Evolutionary conservation across 2,329 filamentous ascomycete genomes (phyloP), one percentile per base, ranked within the genome.

Genomic region (Gyromitra esculenta): DNA sequence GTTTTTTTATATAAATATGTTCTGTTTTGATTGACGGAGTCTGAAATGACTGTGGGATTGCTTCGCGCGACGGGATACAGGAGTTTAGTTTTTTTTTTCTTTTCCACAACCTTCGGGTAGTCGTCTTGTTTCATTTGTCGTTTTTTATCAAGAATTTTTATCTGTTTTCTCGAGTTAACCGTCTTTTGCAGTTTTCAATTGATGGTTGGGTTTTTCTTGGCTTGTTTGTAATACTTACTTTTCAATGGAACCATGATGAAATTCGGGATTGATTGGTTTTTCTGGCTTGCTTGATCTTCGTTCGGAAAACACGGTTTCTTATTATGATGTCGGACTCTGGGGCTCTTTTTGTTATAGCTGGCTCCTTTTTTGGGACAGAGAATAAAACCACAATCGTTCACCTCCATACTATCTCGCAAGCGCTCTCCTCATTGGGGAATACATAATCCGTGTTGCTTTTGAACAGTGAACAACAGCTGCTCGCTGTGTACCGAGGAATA

Each of bases 11-110:
- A 74, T 75, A 69, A 45, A 77, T 75, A 69, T 69, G 37, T 48
- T 59, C 43, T 56, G 37, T 70, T 31, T 59, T 41, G 60, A 21
- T 73, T 73, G 60, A 62, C 18, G 64, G 66, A 65, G 72, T 79
- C 57, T 79, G 67, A 67, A 43, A 41, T 35, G 60, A 43, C 60
- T 76, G 73, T 45, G 69, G 72, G 65, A 77, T 71, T 70, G 71
- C 67, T 76, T 56, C 57, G 45, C 56, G 71, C 76, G 37, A 67
- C 62, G 70, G 76, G 74, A 73, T 79, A 75, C 67, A 77, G 73
- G 70, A 72, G 77, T 77, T 79, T 43, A 65, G 73, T 77, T 69
- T 77, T 67, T 79, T 64, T 48, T 31, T 31, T 31, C 25, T 31
- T 31, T 31, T 31, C 25, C 25, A 31, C 25, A 63, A 68, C 35